A percentile compares a stretch with the other conserved stretches of the same genome.
These are phyloP conservation scores for Fusarium ramigenum DNA, from an alignment of 2,329 filamentous ascomycete genomes.

Conservation along the genomic window DNA sequence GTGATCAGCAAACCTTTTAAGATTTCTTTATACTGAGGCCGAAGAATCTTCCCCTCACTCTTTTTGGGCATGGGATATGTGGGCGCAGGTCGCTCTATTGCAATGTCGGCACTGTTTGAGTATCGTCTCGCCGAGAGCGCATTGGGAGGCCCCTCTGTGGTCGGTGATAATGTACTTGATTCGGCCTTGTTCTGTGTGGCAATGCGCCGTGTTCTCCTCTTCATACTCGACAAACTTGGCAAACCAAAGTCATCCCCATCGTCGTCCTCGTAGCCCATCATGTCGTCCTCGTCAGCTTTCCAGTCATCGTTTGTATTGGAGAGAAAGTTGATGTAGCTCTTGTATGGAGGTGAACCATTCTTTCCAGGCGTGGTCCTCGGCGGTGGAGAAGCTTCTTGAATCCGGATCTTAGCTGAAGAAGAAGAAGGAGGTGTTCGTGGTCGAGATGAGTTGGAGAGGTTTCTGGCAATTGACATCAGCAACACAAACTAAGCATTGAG, in stretches of 20 bases:
- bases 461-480: constrained; percentile 54
- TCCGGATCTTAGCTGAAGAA: constrained; percentile 59
- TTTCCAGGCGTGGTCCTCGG: constrained; percentile 60
- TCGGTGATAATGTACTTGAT: constrained; percentile 48
- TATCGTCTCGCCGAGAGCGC: constrained; percentile 63
- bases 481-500: background rate
- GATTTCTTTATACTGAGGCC: constrained; percentile 98
- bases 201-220: constrained; percentile 71
- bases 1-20: constrained; percentile 65
- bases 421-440: constrained; percentile 80
- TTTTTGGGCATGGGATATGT: constrained; percentile 90
- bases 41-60: constrained; percentile 91
- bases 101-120: constrained; percentile 92
- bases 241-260: constrained; percentile 96
- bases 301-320: constrained; percentile 86
- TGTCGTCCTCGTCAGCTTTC: constrained; percentile 79
- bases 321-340: constrained; percentile 82
- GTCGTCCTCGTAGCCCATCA: constrained; percentile 83
- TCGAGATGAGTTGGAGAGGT: constrained; percentile 68
- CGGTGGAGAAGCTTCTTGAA: constrained; percentile 66
- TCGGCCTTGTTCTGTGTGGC: constrained; percentile 53
- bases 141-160: constrained; percentile 50
- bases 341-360: constrained; percentile 69
- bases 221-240: constrained; percentile 91
- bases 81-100: constrained; percentile 83